Evolutionary conservation across 495 filamentous ascomycete genomes (phyloP).

Genomic region (Coniosporium apollinis): DNA sequence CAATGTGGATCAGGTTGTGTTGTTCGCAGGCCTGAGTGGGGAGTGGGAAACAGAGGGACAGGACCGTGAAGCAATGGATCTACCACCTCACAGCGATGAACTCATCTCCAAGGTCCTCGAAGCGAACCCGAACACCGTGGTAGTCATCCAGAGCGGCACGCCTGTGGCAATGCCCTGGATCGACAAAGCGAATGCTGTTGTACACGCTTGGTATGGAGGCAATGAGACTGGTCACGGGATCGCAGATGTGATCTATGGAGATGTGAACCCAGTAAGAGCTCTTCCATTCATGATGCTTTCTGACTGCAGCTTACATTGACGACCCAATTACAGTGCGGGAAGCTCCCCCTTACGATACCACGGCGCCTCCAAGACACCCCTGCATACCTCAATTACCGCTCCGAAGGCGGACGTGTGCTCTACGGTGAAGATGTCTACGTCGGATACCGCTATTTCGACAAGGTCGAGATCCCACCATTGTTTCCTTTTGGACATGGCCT

Average conservation of each 20-base stretch:
- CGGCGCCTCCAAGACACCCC: conserved; percentile 53
- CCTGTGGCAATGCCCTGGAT: conserved; percentile 79
- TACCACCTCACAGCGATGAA: conserved; percentile 62
- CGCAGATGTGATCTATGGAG: conserved; percentile 51
- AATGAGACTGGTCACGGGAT: conserved; percentile 37
- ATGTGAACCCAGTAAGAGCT: conserved; percentile 49
- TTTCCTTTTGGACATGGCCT: conserved; percentile 78
- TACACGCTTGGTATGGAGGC: conserved; percentile 44
- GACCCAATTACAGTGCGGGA: too few species aligned
- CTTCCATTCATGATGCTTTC: too few species aligned
- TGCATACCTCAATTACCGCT: conserved; percentile 60
- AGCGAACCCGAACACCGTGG: conserved; percentile 56
- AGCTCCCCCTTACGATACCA: conserved; percentile 53
- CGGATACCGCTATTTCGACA: conserved; percentile 73
- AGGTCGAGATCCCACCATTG: conserved; percentile 41
- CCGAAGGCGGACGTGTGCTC: conserved; percentile 56
- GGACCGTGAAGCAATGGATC: conserved; percentile 68
- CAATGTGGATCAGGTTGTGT: conserved; percentile 53
- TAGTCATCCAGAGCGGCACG: conserved; percentile 73
- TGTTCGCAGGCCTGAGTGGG: conserved; percentile 61
- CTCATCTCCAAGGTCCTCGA: conserved; percentile 51
- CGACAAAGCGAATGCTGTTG: conserved; percentile 38
- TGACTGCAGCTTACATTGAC: too few species aligned
- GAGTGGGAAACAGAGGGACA: conserved; percentile 88
- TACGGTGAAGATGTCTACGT: conserved; percentile 73